Evolutionary conservation across 768 basidiomycete species (phyloP), one percentile per base, ranked within the genome.

Genomic region (Fistulinella prunicolor): DNA sequence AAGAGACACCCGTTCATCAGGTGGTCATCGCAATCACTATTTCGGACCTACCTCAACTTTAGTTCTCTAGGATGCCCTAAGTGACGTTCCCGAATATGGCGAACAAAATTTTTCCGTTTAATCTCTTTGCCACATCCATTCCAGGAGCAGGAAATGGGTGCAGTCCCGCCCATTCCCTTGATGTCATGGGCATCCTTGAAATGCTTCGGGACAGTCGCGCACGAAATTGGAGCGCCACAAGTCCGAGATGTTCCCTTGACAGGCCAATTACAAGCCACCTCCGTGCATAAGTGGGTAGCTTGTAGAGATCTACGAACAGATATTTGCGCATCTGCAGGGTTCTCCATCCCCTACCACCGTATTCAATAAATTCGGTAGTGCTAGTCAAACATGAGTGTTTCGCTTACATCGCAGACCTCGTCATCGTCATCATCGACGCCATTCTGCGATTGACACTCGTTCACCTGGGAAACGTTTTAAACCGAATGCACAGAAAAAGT

Each of bases 1-100:
- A n/a, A n/a, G n/a, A n/a, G n/a, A n/a, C n/a, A n/a, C n/a, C n/a
- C n/a, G n/a, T 10, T 36, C 4, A 36, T 36, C 35, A 19, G 4
- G 12, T 36, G 5, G 35, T 17, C 35, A 36, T 32, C 35, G 17
- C 17, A 19, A 19, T 4, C 6, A 4, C 10, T 4, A 7, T 12
- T 28, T 28, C n/a, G 17, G 9, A 49, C 36, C 13, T 9, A 50
- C 42, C 23, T 44, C 20, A 20, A n/a, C 38, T 19, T 32, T 21
- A 13, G 2, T 4, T 0, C 0, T 17, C 57, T 49, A 0, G 10
- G 29, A 26, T 57, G 54, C 1, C 17, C 30, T 9, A 56, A 5
- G 1, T 59, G 58, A 0, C 0, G 0, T 1, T 57, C 58, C 0
- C 6, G 4, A 3, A 47, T 4, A 2, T 59, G 58, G 0, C 58